Evolutionary conservation across 768 basidiomycete genomes (phyloP).

Genomic region (Chalciporus piperatus): DNA sequence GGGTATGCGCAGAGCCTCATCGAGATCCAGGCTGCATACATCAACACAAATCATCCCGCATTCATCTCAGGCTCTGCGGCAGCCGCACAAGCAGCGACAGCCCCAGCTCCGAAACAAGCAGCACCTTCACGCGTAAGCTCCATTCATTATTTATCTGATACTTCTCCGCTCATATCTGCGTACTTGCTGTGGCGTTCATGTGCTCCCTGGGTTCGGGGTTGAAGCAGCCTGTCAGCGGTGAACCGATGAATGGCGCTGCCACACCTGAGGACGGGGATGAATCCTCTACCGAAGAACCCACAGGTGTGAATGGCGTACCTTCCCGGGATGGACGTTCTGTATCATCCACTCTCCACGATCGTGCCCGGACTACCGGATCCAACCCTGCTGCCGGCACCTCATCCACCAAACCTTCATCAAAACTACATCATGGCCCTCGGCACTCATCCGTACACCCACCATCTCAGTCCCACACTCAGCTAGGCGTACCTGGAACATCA

Average conservation of each 20-base stretch:
- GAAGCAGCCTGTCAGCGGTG: conserved; percentile 59
- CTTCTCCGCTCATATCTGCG: conserved; percentile 10
- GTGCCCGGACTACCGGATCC: conserved; percentile 49
- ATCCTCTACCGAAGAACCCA: conserved; percentile 54
- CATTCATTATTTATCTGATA: conserved; percentile 8
- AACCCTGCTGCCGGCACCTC: conserved; percentile 25
- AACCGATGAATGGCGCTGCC: conserved; percentile 54
- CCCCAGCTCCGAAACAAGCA: conserved; percentile 41
- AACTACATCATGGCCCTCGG: conserved; percentile 31
- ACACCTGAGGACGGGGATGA: conserved; percentile 64
- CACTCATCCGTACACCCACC: conserved; percentile 29
- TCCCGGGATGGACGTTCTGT: conserved; percentile 65
- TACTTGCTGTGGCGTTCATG: conserved; percentile 14
- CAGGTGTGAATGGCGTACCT: conserved; percentile 51
- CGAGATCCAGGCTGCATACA: conserved; percentile 96
- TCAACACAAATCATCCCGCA: conserved; percentile 98
- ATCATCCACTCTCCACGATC: conserved; percentile 76
- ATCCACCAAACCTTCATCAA: conserved; percentile 27
- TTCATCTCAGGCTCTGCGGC: conserved; percentile 80
- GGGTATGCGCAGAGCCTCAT: conserved; percentile 97
- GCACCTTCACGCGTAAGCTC: conserved; percentile 52
- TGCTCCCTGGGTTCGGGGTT: background rate
- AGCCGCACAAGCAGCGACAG: conserved; percentile 49
- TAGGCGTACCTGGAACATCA: conserved; percentile 36
- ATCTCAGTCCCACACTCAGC: conserved; percentile 34